Evolutionary conservation across 305 asterid species (phyloP), one percentile per base, ranked within the genome.

Genomic region (Andrographis paniculata): DNA sequence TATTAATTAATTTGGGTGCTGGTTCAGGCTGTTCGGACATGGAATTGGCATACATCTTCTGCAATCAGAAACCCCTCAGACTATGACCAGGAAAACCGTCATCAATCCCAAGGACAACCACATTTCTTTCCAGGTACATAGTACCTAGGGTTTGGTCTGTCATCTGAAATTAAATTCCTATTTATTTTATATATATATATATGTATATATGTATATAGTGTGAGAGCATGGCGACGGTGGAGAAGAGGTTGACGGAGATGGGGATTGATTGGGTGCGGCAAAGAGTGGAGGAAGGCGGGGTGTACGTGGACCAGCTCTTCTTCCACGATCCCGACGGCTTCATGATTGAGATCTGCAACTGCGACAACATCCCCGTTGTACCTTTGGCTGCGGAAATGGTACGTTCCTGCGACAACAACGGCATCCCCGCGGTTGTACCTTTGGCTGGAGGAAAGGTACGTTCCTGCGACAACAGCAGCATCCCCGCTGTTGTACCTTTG

Each of bases 331-430:
- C 98, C 0, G 95, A 85, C 21, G 98, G 92, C 0, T 85, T 85
- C 85, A 89, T 89, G 98, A 75, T 85, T 4, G 98, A 89, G 56
- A 89, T 89, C 27, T 89, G 98, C 73, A 80, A 89, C 70, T 89
- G 98, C 46, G 98, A 89, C 30, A 75, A 85, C 49, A 64, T 89
- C 17, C 95, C 97, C 11, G 64, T 89, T 27, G 23, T 89, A 41
- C 93, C 97, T 0, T 33, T 89, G 51, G 80, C 93, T 18, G 93
- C 83, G 17, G 94, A 76, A 55, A 58, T 82, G 55, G 82, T 75
- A 46, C 78, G 87, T 0, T 69, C 94, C 0, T 89, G 98, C 56
- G 78, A 94, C 0, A 65, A 82, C 42, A 17, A 73, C 6, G 78
- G 80, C 41, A 57, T 84, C 10, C 79, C 71, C 55, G 59, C 67